A percentile compares a stretch with the other conserved stretches of the same genome.
phyloP scores from a whole-genome alignment of 1,139 yeast genomes.

The Sugiyamaella sp. region DNA sequence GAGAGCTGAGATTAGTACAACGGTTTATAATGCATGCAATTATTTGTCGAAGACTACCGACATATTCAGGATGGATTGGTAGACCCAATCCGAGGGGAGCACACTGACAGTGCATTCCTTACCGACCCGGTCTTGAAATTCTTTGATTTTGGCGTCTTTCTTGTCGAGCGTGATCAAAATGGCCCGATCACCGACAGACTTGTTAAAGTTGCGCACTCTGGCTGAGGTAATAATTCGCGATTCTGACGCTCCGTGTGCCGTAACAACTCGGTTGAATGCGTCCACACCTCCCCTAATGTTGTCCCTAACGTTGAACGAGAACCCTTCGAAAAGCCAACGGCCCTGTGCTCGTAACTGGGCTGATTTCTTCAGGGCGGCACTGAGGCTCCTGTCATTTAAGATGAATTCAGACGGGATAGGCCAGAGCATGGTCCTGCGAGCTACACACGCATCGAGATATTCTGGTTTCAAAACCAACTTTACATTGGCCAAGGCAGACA shows the following conservation, averaged over 20 bases:
- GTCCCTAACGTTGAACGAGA: slow-evolving; percentile 59
- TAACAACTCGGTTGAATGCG: slow-evolving; percentile 61
- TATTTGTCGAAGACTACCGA: slow-evolving; percentile 1
- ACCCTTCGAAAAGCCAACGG: slow-evolving; percentile 48
- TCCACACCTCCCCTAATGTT: slow-evolving; percentile 71
- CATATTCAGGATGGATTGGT: slow-evolving; percentile 30
- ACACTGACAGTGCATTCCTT: slow-evolving; percentile 12
- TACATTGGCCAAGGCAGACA: slow-evolving; percentile 50
- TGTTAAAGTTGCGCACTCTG: slow-evolving; percentile 22
- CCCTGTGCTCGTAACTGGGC: slow-evolving; percentile 33
- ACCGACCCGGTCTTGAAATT: slow-evolving; percentile 19
- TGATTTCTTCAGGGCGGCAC: slow-evolving; percentile 35
- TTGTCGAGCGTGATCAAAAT: slow-evolving; percentile 24
- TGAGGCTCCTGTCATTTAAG: slow-evolving; percentile 30
- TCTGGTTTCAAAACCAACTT: slow-evolving; percentile 45
- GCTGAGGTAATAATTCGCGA: slow-evolving; percentile 19
- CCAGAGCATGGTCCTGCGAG: slow-evolving; percentile 22
- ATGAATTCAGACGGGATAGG: slow-evolving; percentile 38
- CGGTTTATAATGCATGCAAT: slow-evolving; percentile 7
- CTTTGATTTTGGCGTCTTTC: slow-evolving; percentile 16
- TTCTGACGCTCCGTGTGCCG: slow-evolving; percentile 62
- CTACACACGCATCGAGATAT: slow-evolving; percentile 39
- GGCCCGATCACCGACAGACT: slow-evolving; percentile 12
- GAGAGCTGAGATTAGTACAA: not conserved
- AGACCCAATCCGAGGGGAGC: slow-evolving; percentile 30